Conservation (phyloP, 2,329 filamentous ascomycete genomes). For the Calonectria hawksworthii region DNA sequence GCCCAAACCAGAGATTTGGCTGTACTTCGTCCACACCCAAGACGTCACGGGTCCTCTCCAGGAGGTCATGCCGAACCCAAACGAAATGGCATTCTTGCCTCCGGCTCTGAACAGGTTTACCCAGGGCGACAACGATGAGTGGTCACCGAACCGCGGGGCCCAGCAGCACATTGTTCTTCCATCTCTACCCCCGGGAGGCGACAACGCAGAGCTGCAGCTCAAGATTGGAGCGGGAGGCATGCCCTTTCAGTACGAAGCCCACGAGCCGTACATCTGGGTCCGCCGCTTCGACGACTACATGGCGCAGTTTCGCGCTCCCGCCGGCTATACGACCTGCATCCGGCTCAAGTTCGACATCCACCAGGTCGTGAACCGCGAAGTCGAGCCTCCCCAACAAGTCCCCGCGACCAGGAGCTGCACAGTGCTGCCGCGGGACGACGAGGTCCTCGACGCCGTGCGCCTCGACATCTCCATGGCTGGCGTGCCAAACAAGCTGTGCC, state of each 20-base stretch:
- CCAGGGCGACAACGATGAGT: neutral
- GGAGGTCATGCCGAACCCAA: neutral
- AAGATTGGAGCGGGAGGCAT: slow-evolving; percentile 28
- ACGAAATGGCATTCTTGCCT: neutral
- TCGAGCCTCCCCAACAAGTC: neutral
- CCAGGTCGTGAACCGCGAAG: neutral
- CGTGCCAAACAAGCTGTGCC: slow-evolving; percentile 23
- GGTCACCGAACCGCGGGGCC: neutral
- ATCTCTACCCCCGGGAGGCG: neutral
- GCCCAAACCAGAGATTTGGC: neutral
- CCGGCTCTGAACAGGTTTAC: slow-evolving; percentile 1
- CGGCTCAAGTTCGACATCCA: slow-evolving; percentile 25
- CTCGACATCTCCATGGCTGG: slow-evolving; percentile 32
- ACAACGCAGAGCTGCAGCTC: slow-evolving; percentile 15
- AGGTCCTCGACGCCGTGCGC: slow-evolving; percentile 36
- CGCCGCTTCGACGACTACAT: slow-evolving; percentile 15
- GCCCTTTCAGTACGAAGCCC: slow-evolving; percentile 4
- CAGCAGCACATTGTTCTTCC: slow-evolving; percentile 9
- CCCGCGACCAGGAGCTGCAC: neutral
- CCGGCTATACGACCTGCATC: slow-evolving; percentile 27
- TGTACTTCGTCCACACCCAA: slow-evolving; percentile 6
- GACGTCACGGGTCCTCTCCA: neutral
- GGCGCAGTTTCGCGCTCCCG: slow-evolving; percentile 17
- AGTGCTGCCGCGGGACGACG: neutral
- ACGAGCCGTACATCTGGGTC: slow-evolving; percentile 19